phyloP scores from a whole-genome alignment of 805 yeast genomes.

The Metschnikowia kofuensis region DNA sequence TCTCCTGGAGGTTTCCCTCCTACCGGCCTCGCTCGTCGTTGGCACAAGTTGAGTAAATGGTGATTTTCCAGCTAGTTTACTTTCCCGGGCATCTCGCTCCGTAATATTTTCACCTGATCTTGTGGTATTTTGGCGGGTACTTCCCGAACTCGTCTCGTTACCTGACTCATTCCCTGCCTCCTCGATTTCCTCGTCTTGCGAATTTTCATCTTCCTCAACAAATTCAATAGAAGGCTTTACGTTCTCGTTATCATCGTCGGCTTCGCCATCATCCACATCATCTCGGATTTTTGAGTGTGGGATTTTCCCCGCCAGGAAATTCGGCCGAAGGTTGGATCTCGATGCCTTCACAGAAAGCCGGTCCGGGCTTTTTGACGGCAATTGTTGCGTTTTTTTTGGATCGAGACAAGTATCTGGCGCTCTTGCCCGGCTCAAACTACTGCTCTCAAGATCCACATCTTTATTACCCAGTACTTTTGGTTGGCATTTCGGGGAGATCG shows the following conservation, averaged over 20 bases:
- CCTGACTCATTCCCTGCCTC: slow-evolving; percentile 11
- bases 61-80: neutral
- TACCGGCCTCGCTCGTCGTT: slow-evolving; percentile 7
- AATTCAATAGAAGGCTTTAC: slow-evolving; percentile 59
- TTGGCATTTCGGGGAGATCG: no score
- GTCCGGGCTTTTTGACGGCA: slow-evolving; percentile 18
- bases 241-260: slow-evolving; percentile 14
- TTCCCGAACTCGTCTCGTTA: slow-evolving; percentile 11
- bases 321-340: slow-evolving; percentile 47
- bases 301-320: slow-evolving; percentile 67
- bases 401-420: neutral
- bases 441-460: neutral
- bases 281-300: slow-evolving; percentile 67
- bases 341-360: slow-evolving; percentile 33
- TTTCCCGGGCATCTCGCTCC: no score
- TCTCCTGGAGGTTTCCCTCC: slow-evolving; percentile 1
- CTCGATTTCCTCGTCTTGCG: neutral
- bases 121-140: no score
- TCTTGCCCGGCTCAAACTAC: neutral
- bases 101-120: no score
- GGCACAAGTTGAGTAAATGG: slow-evolving; percentile 4
- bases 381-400: slow-evolving; percentile 1
- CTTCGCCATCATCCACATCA: slow-evolving; percentile 55
- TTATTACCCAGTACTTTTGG: neutral
- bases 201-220: slow-evolving; percentile 43